These are phyloP conservation scores for Discostella pseudostelligera DNA, from an alignment of 108 stramenopile genomes.

Conservation along the genomic window DNA sequence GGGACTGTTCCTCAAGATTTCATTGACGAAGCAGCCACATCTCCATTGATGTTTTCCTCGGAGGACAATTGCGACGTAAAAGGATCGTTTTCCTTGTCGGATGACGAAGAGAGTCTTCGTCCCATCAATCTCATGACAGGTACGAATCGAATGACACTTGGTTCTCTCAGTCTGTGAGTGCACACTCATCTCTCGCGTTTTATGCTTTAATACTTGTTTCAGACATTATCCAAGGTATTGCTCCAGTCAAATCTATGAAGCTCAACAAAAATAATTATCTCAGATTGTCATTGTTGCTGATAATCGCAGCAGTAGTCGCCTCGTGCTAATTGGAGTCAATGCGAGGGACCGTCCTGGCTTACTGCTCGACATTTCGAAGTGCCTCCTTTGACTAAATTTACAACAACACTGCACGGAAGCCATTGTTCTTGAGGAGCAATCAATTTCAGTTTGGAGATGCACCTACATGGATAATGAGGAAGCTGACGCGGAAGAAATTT, in stretches of 20 bases:
- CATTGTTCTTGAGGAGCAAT: conserved; percentile 56
- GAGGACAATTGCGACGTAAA: background rate
- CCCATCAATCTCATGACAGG: conserved; percentile 4
- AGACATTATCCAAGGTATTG: background rate
- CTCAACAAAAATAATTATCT: background rate
- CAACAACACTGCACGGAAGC: conserved; percentile 79
- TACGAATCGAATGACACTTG: background rate
- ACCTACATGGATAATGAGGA: conserved; percentile 50
- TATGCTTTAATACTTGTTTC: background rate
- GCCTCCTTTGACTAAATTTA: conserved; percentile 12
- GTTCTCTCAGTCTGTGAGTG: background rate
- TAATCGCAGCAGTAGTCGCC: background rate
- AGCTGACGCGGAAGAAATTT: conserved; percentile 67
- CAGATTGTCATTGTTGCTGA: background rate
- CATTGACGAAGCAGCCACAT: background rate
- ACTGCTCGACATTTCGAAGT: conserved; percentile 44
- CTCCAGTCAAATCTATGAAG: background rate
- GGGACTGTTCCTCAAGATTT: background rate
- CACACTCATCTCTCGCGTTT: background rate
- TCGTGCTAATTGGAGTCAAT: conserved; percentile 45
- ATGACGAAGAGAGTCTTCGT: conserved; percentile 1
- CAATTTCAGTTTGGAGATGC: conserved; percentile 82
- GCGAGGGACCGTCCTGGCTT: conserved; percentile 50
- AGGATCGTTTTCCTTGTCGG: background rate
- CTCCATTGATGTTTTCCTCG: background rate